phyloP scores from a whole-genome alignment of 768 basidiomycete species.

The Lactarius tabidus region DNA sequence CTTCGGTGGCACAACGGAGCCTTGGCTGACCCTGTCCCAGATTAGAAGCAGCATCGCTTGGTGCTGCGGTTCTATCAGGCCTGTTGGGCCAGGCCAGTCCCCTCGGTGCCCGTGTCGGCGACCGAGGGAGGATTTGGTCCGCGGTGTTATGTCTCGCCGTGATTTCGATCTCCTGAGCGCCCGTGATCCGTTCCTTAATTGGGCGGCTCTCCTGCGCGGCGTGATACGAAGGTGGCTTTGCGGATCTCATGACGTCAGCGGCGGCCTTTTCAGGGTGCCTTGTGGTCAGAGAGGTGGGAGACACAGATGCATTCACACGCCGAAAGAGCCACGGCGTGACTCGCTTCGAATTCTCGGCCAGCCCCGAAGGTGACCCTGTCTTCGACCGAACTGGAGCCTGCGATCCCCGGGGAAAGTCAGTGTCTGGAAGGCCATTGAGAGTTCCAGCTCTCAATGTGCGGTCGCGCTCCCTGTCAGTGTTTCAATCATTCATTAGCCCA shows the following conservation, averaged over 20 bases:
- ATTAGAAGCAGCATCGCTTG: background rate
- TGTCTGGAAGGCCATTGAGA: background rate
- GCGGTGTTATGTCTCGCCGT: background rate
- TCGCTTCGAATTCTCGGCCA: background rate
- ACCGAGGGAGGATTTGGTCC: background rate
- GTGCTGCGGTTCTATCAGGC: background rate
- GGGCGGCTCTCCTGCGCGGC: background rate
- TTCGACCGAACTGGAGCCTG: constrained; percentile 15
- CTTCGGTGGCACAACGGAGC: background rate
- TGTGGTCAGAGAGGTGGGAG: background rate
- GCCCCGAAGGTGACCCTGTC: background rate
- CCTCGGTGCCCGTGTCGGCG: background rate
- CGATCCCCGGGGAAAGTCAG: background rate
- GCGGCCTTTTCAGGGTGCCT: background rate
- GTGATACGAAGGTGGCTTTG: constrained; percentile 5
- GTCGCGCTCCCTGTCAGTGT: constrained; percentile 1
- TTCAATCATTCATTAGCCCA: background rate
- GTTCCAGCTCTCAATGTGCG: constrained; percentile 14
- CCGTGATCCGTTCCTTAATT: constrained; percentile 2
- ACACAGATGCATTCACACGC: constrained; percentile 7
- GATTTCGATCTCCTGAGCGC: background rate
- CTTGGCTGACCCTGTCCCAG: background rate
- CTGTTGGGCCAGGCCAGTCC: background rate
- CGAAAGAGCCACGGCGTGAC: constrained; percentile 20
- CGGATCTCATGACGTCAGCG: background rate